Evolutionary conservation across 768 basidiomycete genomes (phyloP).

Genomic region (Russula earlei): DNA sequence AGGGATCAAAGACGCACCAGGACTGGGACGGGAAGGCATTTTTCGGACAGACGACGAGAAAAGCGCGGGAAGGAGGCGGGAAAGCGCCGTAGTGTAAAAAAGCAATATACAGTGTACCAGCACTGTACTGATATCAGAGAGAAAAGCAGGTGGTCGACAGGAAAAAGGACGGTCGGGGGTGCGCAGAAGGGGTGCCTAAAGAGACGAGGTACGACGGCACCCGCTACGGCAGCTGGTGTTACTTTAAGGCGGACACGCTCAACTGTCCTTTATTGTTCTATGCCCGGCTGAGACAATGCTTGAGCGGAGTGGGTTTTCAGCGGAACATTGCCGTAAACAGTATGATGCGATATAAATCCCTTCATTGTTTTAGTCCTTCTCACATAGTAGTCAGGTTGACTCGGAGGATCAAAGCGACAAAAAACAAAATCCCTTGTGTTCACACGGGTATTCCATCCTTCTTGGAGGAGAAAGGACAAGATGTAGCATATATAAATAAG

Average conservation of each 20-base stretch:
- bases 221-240: no score
- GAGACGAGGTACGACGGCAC: not conserved
- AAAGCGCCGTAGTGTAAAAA: not conserved
- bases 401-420: not conserved
- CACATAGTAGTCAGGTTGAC: not conserved
- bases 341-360: not conserved
- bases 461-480: not conserved
- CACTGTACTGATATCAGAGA: conserved; percentile 12
- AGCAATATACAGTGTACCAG: conserved; percentile 14
- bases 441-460: no score
- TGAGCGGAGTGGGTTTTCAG: no score
- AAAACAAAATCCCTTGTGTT: no score
- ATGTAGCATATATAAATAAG: not conserved
- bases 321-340: not conserved
- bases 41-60: not conserved
- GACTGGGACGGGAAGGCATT: conserved; percentile 11
- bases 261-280: not conserved
- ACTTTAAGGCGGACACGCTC: not conserved
- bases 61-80: no score
- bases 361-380: not conserved
- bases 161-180: not conserved
- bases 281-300: not conserved
- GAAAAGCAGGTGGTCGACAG: not conserved
- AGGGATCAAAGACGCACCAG: not conserved
- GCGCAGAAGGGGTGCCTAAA: not conserved